Base-by-base conservation (phyloP, 306 rosid genomes). In the Elaeagnus macrophylla region DNA sequence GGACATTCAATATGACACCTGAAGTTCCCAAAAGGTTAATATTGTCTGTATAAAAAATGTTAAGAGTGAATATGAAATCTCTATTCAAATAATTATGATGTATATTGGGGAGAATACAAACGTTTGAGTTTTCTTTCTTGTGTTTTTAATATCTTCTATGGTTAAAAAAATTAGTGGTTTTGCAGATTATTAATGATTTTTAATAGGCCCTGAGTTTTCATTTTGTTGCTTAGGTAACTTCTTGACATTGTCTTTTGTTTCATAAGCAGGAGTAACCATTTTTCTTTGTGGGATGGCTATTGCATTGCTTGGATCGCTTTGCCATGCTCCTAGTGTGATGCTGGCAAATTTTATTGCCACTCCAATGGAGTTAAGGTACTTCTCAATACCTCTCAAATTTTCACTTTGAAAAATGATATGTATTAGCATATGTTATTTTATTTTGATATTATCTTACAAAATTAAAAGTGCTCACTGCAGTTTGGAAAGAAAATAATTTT, bases 271-370 rank as follows among this genome's bases (percentile, higher is more conserved):
- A 51, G 84, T 85, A 56, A 80, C 96, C 55, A 87, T 91, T 42
- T 69, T 91, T 69, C 83, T 84, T 12, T 82, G 87, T 3, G 97
- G 85, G 54, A 15, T 84, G 60, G 83, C 78, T 35, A 82, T 91
- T 72, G 90, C 93, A 49, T 69, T 76, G 62, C 93, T 86, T 61
- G 61, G 89, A 54, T 74, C 83, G 43, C 60, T 4, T 56, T 86
- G 96, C 67, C 86, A 91, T 80, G 87, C 96, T 65, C 95, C 97
- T 1, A 86, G 86, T 56, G 72, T 80, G 66, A 86, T 91, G 96
- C 78, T 86, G 41, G 69, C 94, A 1, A 91, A 91, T 78, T 81
- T 84, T n/a, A 62, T 84, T 53, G 96, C 96, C 35, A 86, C 97
- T 53, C 97, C 97, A 8, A 61, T 86, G 51, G 97, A 91, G 72